Base-by-base conservation (phyloP, 2,329 filamentous ascomycete genomes). In the Penicillium hordei region DNA sequence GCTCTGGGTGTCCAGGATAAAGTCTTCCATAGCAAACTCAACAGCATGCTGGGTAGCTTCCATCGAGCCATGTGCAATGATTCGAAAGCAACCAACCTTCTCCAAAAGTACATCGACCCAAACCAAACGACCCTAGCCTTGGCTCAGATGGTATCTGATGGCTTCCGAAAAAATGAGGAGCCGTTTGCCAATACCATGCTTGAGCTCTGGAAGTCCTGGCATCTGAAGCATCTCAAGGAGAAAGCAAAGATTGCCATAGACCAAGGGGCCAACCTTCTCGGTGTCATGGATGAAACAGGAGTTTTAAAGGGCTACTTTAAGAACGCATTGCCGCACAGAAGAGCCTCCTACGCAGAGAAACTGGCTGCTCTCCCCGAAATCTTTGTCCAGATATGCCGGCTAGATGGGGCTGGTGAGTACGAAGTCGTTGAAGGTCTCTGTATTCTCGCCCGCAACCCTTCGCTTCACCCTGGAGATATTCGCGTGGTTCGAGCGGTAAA, bases 381-480 rank as follows among this genome's bases (percentile, higher is more conserved):
- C 9, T 99, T 97, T 68, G 72, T 97, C 0, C 93, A 97, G 69
- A 80, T 97, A 0, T 87, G 87, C 0, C 82, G 84, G 9, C 79
- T 80, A 0, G 77, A 82, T 9, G 78, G 80, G 34, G 76, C 75
- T 25, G 79, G 78, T 1, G 78, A 81, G 23, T 88, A 89, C 65
- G 82, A 79, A 51, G 78, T 93, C 1, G 83, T 97, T 25, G 81
- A 86, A 60, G 93, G 92, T 0, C 69, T 91, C 3, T 97, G 94
- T 67, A 79, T 96, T 7, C 81, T 99, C 0, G 93, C 92, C 1
- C 87, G 94, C 27, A 99, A 99, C 66, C 94, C 94, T 0, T 97
- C 93, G 0, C 82, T 99, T 7, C 93, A 99, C 67, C 90, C 93
- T 0, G 94, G 94, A 5, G 94, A 99, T 68, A 85, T 97, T 45